Evolutionary conservation across 2,329 filamentous ascomycete genomes (phyloP), one percentile per base, ranked within the genome.

Genomic region (Rasamsonia emersonii): DNA sequence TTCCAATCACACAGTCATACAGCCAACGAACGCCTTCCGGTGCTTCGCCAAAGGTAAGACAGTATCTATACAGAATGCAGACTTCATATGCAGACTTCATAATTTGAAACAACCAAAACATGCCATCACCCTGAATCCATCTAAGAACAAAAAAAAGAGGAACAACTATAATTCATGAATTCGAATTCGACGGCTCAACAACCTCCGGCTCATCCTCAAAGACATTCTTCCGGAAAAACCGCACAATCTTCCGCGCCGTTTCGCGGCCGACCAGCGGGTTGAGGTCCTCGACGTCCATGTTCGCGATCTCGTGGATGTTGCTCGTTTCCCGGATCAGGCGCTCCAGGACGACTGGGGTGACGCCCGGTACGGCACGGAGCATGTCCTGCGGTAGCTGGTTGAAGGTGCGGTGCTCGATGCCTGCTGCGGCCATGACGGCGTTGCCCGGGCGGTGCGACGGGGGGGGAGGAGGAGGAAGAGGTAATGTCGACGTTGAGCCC

Each of bases 361-460:
- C 75, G 0, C 91, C 91, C 0, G 91, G 91, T 9, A 96, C 79
- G 2, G 77, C 73, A 17, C 80, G 68, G 41, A 98, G 62, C 84
- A 96, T 93, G 53, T 96, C 89, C 60, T 93, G 84, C 17, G 86
- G 85, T 47, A 85, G 78, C 39, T 80, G 74, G 47, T 86, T 93
- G 50, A 93, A 94, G 0, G 70, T 76, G 46, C 84, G 75, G 44
- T 80, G 56, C 37, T 62, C 58, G 28, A 63, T 53, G 2, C 58
- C 57, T 18, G 61, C 72, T 37, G 78, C 78, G 2, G 69, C 73
- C 49, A 63, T 69, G 54, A 75, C 67, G 30, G 70, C 67, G 30
- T 70, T 67, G 44, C 67, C 71, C 16, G 45, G 46, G 36, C 23
- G 37, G 19, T 41, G 40, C 11, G 44, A 42, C n/a, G n/a, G n/a